These are phyloP conservation scores for Aspergillus saccharolyticus DNA, from an alignment of 495 filamentous ascomycete genomes.

Conservation along the genomic window DNA sequence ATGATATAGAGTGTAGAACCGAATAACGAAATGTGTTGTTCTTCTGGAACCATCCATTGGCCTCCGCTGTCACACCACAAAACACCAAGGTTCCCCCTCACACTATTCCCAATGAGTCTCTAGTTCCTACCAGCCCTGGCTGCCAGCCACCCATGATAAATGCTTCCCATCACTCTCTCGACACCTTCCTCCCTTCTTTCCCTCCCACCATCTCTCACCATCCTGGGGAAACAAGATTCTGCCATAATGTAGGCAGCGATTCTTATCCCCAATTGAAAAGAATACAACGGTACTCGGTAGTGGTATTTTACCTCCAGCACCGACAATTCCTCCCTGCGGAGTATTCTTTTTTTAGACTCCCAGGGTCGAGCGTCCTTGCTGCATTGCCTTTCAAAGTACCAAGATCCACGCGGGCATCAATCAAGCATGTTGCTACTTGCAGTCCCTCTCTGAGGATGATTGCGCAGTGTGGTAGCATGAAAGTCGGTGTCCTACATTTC, in stretches of 20 bases:
- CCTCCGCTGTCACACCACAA: not conserved
- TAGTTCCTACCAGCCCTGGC: not conserved
- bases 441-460: not conserved
- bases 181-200: not conserved
- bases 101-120: not conserved
- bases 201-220: not conserved
- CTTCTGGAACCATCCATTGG: not conserved
- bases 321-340: slow-evolving; percentile 10
- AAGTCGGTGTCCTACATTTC: slow-evolving; percentile 10
- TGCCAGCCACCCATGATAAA: not conserved
- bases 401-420: slow-evolving; percentile 21
- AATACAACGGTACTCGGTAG: not conserved
- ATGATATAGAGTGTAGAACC: too few relatives aligned
- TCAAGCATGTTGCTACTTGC: slow-evolving; percentile 19
- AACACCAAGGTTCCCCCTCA: not conserved
- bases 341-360: not conserved
- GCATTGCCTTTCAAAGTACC: slow-evolving; percentile 30
- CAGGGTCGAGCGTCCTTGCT: slow-evolving; percentile 23
- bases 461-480: slow-evolving; percentile 1
- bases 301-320: slow-evolving; percentile 29
- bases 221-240: not conserved
- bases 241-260: not conserved
- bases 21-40: not conserved
- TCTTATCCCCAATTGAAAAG: not conserved
- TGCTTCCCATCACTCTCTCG: not conserved